Base-by-base conservation (phyloP, 805 yeast species). In the Jamesozyma rosinii region DNA sequence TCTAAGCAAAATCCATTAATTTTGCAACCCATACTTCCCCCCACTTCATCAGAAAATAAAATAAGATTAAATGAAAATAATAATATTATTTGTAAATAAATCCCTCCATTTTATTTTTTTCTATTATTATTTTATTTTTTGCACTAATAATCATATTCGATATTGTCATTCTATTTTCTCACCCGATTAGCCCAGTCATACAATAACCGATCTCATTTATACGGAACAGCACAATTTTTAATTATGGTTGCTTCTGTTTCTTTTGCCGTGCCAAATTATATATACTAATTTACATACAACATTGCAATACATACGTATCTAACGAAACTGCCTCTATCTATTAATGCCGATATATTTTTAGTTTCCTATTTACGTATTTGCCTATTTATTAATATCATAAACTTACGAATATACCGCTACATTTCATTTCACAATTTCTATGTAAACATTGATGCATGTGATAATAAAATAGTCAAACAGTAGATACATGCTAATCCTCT, bases 1-100 rank as follows among this genome's bases (percentile, higher is more conserved):
- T 57, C 78, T 79, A 52, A 80, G 77, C 43, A 78, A 75, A 59
- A 75, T 83, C 51, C 57, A 63, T 27, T 63, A 64, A 53, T 57
- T 42, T 49, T 9, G 15, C 45, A 18, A 2, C 9, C 18, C 34
- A 31, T 31, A 15, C 22, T n/a, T n/a, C n/a, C n/a, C n/a, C n/a
- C n/a, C n/a, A n/a, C n/a, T 24, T 24, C 9, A 22, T 9, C 30
- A 9, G 11, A 27, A 13, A 27, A 10, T 27, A 10, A 10, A n/a
- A n/a, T n/a, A n/a, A n/a, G n/a, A n/a, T n/a, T n/a, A n/a, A n/a
- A n/a, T n/a, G n/a, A n/a, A n/a, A 10, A 27, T 27, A 13, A 27
- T 27, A 21, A 8, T 20, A 3, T 10, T 17, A 19, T 19, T 34
- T n/a, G 24, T 38, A 15, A 18, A n/a, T 14, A 64, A 64, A 47